Conservation (phyloP, 805 yeast genomes). For the Ogataea populi-albae region DNA sequence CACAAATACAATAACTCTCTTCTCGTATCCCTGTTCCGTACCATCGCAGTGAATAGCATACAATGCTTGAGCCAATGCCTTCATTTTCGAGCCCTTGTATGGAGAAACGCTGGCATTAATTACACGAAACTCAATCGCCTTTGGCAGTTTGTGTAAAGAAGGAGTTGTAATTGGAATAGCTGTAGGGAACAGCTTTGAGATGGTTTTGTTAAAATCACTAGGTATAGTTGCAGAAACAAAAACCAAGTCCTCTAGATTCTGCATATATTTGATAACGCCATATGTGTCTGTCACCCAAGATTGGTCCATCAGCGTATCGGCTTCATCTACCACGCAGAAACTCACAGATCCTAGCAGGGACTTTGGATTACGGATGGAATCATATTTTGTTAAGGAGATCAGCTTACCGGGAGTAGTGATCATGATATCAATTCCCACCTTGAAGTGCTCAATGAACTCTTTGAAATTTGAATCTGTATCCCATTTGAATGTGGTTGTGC, state of each 20-base stretch:
- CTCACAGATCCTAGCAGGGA: constrained; percentile 44
- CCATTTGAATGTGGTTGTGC: constrained; percentile 55
- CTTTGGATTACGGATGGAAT: constrained; percentile 32
- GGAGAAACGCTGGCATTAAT: constrained; percentile 78
- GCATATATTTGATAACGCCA: constrained; percentile 45
- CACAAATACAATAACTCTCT: constrained; percentile 81
- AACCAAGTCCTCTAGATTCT: constrained; percentile 57
- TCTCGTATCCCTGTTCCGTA: constrained; percentile 70
- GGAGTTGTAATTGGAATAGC: constrained; percentile 71
- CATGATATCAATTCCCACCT: constrained; percentile 65
- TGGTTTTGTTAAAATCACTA: constrained; percentile 60
- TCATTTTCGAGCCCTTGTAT: constrained; percentile 75
- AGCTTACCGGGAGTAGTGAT: constrained; percentile 85
- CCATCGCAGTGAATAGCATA: constrained; percentile 84
- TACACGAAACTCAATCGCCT: constrained; percentile 64
- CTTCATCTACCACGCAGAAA: constrained; percentile 83
- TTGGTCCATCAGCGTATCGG: constrained; percentile 85
- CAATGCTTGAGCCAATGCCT: constrained; percentile 84
- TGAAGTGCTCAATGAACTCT: constrained; percentile 46
- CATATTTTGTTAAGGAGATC: constrained; percentile 30
- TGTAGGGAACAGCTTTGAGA: constrained; percentile 62
- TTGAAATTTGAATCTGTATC: constrained; percentile 55
- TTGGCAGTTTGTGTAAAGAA: constrained; percentile 79
- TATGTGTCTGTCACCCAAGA: constrained; percentile 71
- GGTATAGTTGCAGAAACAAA: constrained; percentile 93